Conservation (phyloP, 305 asterid genomes). For the Solanum chacoense region DNA sequence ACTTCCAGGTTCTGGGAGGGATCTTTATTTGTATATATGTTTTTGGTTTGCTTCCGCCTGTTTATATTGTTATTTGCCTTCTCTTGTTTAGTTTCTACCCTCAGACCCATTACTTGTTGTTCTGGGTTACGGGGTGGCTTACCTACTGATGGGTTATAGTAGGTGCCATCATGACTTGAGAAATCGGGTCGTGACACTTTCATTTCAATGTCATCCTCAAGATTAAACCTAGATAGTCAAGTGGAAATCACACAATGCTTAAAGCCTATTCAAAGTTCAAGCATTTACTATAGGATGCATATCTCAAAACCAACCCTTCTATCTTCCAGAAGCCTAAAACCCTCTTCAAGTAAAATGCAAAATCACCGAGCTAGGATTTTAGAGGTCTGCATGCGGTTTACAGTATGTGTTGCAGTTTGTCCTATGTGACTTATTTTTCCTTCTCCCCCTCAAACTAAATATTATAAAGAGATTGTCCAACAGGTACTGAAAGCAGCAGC, state of each 20-base stretch:
- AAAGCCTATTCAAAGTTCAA: background rate
- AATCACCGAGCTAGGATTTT: background rate
- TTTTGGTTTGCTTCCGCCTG: too few species aligned
- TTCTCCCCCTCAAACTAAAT: background rate
- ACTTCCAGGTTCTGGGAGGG: too few species aligned
- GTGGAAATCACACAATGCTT: background rate
- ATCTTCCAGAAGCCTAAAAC: background rate
- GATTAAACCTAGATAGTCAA: background rate
- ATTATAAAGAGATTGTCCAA: background rate
- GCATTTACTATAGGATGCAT: background rate
- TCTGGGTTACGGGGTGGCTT: too few species aligned
- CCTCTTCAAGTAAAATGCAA: background rate
- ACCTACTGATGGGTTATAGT: too few species aligned
- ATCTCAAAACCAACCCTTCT: background rate
- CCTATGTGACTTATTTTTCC: background rate
- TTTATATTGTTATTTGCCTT: too few species aligned
- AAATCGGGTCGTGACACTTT: too few species aligned
- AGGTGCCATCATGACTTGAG: too few species aligned
- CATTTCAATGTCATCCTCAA: background rate
- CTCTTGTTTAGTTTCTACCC: too few species aligned
- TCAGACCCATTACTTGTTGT: too few species aligned
- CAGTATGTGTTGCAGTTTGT: background rate
- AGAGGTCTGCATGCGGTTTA: background rate
- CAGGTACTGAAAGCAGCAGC: background rate
- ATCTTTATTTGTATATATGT: too few species aligned